A percentile compares a stretch with the other conserved stretches of the same genome.
Evolutionary conservation across 1,284 basidiomycete species (phyloP).

Genomic region (Ceratobasidium papillatum): DNA sequence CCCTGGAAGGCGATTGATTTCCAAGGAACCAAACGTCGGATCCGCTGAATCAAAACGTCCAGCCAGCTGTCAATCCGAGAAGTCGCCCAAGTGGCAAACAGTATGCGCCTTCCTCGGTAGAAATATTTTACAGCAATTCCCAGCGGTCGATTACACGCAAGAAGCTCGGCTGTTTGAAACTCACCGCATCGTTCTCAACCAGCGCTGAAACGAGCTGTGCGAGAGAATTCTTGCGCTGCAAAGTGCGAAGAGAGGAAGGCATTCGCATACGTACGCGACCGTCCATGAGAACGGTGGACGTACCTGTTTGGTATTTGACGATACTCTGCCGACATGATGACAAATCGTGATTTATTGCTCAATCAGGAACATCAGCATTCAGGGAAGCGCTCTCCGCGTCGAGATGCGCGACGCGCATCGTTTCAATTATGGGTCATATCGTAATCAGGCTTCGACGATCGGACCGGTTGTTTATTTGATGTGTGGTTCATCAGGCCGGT

Average conservation of each 20-base stretch:
- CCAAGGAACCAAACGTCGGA: background rate
- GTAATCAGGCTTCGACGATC: background rate
- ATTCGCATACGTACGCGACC: no score
- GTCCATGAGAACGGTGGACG: background rate
- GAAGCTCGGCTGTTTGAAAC: background rate
- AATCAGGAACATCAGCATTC: background rate
- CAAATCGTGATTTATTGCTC: background rate
- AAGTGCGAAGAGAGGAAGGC: background rate
- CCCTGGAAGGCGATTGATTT: no score
- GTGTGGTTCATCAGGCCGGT: background rate
- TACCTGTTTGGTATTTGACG: background rate
- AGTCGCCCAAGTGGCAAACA: background rate
- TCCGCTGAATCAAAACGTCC: background rate
- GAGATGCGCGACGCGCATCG: background rate
- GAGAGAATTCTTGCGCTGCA: background rate
- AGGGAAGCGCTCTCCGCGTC: no score
- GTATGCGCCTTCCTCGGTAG: background rate
- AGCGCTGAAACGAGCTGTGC: no score
- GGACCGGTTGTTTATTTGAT: background rate
- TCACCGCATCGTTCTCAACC: background rate
- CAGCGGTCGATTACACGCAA: background rate
- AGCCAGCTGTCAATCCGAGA: background rate
- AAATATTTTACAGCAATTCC: background rate
- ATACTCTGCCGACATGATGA: background rate
- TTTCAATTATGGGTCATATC: background rate